These are phyloP conservation scores for Pseudogymnoascus sp. DNA, from an alignment of 2,329 filamentous ascomycete genomes.

Conservation along the genomic window DNA sequence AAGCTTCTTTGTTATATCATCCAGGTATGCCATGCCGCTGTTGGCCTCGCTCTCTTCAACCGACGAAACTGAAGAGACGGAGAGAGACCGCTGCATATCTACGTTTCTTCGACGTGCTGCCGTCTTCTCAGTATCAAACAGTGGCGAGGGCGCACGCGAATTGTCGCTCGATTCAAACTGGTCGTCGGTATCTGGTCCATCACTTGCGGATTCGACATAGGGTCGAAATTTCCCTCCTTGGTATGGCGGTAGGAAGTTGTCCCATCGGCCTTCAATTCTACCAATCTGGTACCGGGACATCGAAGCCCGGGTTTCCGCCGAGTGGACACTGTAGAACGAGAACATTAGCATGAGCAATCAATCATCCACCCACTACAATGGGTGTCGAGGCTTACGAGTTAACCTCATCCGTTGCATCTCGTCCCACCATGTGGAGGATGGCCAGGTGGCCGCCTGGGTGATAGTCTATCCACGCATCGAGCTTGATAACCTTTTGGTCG, in stretches of 20 bases:
- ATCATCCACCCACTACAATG: constrained; percentile 11
- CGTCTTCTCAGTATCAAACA: constrained; percentile 24
- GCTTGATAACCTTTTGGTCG: constrained; percentile 72
- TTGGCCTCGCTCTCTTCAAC: constrained; percentile 38
- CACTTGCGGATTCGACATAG: constrained; percentile 31
- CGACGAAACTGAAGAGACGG: constrained; percentile 52
- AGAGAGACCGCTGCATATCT: constrained; percentile 35
- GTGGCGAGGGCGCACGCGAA: constrained; percentile 26
- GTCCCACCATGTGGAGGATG: constrained; percentile 86
- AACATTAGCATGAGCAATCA: constrained; percentile 11
- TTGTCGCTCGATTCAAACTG: constrained; percentile 21
- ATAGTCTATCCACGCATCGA: constrained; percentile 79
- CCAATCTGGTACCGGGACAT: constrained; percentile 85
- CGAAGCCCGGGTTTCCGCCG: constrained; percentile 60
- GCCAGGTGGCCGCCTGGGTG: constrained; percentile 90
- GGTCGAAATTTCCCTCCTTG: constrained; percentile 74
- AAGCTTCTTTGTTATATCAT: constrained; percentile 64
- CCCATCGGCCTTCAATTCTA: constrained; percentile 70
- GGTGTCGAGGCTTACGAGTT: constrained; percentile 56
- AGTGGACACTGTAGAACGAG: constrained; percentile 60
- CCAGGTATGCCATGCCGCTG: constrained; percentile 56
- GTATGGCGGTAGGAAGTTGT: constrained; percentile 83
- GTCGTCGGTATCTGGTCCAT: constrained; percentile 15
- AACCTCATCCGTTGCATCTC: constrained; percentile 91
- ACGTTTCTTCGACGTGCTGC: constrained; percentile 15